Conservation (phyloP, 345 rosid genomes). For the Cochlearia excelsa region DNA sequence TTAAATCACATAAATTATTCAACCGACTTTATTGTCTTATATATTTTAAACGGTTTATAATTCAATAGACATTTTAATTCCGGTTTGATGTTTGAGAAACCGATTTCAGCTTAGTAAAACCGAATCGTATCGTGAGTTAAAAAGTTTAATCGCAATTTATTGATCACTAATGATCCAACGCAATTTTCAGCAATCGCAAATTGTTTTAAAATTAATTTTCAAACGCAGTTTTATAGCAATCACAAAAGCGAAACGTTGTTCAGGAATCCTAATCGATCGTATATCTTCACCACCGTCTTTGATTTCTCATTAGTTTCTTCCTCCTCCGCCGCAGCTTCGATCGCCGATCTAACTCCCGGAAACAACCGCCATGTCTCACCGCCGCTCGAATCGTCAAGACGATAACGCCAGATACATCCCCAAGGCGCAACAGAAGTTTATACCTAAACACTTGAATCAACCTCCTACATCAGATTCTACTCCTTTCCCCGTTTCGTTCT, state of each 20-base stretch:
- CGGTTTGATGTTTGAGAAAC: no score
- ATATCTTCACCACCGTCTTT: slow-evolving; percentile 5
- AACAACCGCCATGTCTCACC: slow-evolving; percentile 52
- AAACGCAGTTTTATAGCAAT: background rate
- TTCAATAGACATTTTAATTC: no score
- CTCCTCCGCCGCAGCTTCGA: slow-evolving; percentile 12
- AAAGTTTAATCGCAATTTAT: no score
- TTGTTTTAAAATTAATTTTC: background rate
- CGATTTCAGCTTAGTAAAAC: no score
- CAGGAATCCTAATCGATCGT: slow-evolving; percentile 10
- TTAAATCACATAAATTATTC: no score
- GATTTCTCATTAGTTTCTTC: background rate
- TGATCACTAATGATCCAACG: no score
- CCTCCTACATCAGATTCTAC: slow-evolving; percentile 23
- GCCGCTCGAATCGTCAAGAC: slow-evolving; percentile 37
- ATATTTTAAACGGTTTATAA: no score
- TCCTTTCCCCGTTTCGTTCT: slow-evolving; percentile 47
- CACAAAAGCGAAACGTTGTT: slow-evolving; percentile 1
- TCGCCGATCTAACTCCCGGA: slow-evolving; percentile 2
- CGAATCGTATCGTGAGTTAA: no score
- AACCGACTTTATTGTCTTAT: no score
- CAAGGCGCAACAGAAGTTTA: slow-evolving; percentile 44
- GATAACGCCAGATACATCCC: slow-evolving; percentile 36
- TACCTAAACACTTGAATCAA: slow-evolving; percentile 43
- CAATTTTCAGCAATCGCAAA: no score